phyloP scores from a whole-genome alignment of 2,329 filamentous ascomycete species.

The Alternaria infectoria region DNA sequence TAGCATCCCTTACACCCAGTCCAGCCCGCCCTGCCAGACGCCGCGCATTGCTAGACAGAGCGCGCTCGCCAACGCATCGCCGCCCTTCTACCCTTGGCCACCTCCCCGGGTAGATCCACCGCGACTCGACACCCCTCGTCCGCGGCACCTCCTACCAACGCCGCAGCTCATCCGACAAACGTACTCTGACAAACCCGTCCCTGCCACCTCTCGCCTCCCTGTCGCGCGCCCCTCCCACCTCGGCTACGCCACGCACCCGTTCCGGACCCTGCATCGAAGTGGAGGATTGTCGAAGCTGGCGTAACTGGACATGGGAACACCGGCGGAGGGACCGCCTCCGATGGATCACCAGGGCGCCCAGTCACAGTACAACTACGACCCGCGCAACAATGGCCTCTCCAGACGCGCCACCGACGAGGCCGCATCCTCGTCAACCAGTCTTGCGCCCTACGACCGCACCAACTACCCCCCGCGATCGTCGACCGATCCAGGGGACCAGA shows the following conservation, averaged over 20 bases:
- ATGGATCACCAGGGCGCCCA: conserved; percentile 40
- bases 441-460: conserved; percentile 31
- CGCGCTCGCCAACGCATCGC: conserved; percentile 21
- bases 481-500: conserved; percentile 39
- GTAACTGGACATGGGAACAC: conserved; percentile 41
- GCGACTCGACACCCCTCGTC: conserved; percentile 1
- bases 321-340: conserved; percentile 44
- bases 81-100: background rate
- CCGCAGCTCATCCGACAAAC: conserved; percentile 2
- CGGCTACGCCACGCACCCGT: conserved; percentile 11
- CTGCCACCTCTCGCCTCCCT: background rate
- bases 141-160: background rate
- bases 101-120: background rate
- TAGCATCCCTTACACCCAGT: conserved; percentile 7
- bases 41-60: conserved; percentile 14
- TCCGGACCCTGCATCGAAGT: conserved; percentile 4
- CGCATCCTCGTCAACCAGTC: conserved; percentile 28
- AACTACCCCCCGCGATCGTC: conserved; percentile 33
- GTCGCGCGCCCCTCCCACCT: conserved; percentile 14
- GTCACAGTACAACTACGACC: conserved; percentile 38
- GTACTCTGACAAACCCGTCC: background rate
- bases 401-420: conserved; percentile 41
- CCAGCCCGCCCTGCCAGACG: conserved; percentile 15
- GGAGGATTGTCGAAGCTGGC: conserved; percentile 27
- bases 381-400: conserved; percentile 39